Evolutionary conservation across 345 rosid genomes (phyloP).

Genomic region (Citrus trifoliata): DNA sequence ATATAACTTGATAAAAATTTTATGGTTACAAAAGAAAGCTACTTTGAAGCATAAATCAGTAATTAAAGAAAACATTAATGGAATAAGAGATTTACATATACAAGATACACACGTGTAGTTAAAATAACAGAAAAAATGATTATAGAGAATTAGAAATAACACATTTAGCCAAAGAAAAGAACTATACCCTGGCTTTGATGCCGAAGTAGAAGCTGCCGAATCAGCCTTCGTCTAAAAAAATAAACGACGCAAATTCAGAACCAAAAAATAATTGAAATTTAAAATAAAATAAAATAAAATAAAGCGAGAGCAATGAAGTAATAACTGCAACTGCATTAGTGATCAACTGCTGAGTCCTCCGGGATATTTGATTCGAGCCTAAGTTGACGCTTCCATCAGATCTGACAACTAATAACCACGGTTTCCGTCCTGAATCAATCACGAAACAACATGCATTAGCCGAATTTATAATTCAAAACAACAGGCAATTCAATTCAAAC

Average conservation of each 20-base stretch:
- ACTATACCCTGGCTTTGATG: slow-evolving; percentile 66
- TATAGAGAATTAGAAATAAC: not conserved
- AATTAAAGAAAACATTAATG: not conserved
- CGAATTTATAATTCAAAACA: not conserved
- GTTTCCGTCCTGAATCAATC: slow-evolving; percentile 45
- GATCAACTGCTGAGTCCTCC: slow-evolving; percentile 42
- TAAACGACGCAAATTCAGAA: not conserved
- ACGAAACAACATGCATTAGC: not conserved
- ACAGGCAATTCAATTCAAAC: not conserved
- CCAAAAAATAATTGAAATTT: not conserved
- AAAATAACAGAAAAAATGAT: not conserved
- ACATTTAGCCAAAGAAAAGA: not conserved
- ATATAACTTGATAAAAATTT: too few relatives aligned
- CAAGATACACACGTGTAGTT: not conserved
- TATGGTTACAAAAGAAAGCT: not conserved
- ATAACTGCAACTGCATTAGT: slow-evolving; percentile 80
- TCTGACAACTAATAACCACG: slow-evolving; percentile 46
- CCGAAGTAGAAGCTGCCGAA: slow-evolving; percentile 43
- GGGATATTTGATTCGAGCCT: slow-evolving; percentile 33
- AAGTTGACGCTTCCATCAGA: slow-evolving; percentile 48
- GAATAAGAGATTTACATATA: not conserved
- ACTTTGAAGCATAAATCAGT: not conserved
- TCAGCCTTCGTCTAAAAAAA: slow-evolving; percentile 58
- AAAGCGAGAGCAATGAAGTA: not conserved
- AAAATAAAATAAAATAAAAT: not conserved